Conservation (phyloP, 164 flowering plant genomes). For the Piper betle region DNA sequence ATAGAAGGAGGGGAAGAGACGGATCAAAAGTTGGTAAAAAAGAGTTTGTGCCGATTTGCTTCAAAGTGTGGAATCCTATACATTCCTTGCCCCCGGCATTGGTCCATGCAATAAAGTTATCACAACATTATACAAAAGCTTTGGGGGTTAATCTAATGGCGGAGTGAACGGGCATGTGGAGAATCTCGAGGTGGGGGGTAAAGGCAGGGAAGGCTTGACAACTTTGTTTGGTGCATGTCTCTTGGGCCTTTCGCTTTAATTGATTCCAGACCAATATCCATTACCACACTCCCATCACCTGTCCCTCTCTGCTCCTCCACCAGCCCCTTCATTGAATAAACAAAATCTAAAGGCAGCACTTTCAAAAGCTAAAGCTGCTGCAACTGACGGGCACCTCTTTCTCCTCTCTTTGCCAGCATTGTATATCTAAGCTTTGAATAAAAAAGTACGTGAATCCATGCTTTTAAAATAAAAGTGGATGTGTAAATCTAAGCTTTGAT, state of each 20-base stretch:
- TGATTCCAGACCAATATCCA: constrained; percentile 10
- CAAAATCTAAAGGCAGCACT: constrained; percentile 23
- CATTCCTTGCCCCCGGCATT: constrained; percentile 3
- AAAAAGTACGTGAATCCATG: no score
- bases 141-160: neutral
- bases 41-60: neutral
- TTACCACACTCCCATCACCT: constrained; percentile 15
- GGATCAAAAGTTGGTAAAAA: neutral
- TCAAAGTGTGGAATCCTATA: constrained; percentile 24
- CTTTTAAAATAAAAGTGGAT: no score
- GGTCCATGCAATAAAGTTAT: constrained; percentile 32
- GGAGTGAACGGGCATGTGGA: no score
- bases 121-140: constrained; percentile 1
- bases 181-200: constrained; percentile 40
- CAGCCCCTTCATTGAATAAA: constrained; percentile 30
- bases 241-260: constrained; percentile 20
- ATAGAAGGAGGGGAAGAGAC: neutral
- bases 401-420: neutral
- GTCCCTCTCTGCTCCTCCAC: constrained; percentile 9
- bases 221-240: constrained; percentile 8
- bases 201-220: constrained; percentile 2
- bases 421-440: no score
- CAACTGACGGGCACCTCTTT: constrained; percentile 7
- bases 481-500: no score
- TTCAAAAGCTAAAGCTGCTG: constrained; percentile 54